These are phyloP conservation scores for Lichtheimia ornata DNA, from an alignment of 371 early-diverging fungal genomes.

Conservation along the genomic window DNA sequence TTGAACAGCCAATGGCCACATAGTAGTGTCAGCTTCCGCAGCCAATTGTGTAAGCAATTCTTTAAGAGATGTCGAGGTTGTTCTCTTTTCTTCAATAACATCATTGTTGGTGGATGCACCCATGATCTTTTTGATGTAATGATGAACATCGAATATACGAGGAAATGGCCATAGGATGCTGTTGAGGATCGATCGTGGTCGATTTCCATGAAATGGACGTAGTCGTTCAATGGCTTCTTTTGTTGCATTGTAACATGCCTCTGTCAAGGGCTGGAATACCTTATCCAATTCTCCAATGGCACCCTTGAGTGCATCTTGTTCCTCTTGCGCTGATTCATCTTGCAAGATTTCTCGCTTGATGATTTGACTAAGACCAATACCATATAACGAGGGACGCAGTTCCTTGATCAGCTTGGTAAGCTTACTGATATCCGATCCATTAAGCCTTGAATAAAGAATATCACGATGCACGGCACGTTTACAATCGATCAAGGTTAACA, in stretches of 20 bases:
- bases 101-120: no score
- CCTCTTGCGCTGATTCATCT: background rate
- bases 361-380: conserved; percentile 38
- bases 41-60: background rate
- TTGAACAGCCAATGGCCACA: background rate
- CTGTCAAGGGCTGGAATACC: conserved; percentile 7
- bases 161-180: conserved; percentile 47
- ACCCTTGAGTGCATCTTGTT: conserved; percentile 5
- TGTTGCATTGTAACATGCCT: conserved; percentile 7
- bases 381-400: conserved; percentile 33
- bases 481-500: conserved; percentile 40
- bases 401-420: conserved; percentile 27
- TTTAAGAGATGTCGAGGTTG: background rate
- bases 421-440: conserved; percentile 33
- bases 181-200: conserved; percentile 20
- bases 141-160: conserved; percentile 1
- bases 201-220: conserved; percentile 18
- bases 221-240: conserved; percentile 9
- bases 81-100: background rate
- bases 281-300: conserved; percentile 5
- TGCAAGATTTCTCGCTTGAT: conserved; percentile 14
- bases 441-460: conserved; percentile 28
- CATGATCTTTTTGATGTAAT: no score
- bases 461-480: conserved; percentile 49
- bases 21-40: background rate